A percentile compares a stretch with the other conserved stretches of the same genome.
These are phyloP conservation scores for Trichoderma afroharzianum DNA, from an alignment of 2,329 filamentous ascomycete species.

Conservation along the genomic window DNA sequence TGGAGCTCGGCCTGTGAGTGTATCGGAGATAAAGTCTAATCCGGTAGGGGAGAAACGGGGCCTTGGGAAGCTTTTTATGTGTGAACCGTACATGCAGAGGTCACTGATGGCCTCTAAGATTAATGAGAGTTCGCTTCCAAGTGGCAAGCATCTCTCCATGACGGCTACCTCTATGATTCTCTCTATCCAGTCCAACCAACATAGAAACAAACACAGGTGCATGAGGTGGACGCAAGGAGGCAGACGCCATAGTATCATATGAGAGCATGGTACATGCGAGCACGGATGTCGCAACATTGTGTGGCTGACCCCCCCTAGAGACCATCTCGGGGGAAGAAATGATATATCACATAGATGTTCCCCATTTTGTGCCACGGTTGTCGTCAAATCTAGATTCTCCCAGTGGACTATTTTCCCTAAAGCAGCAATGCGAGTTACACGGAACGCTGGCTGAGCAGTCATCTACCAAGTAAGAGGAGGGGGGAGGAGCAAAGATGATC, in stretches of 20 bases:
- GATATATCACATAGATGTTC: background rate
- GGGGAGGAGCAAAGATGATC: background rate
- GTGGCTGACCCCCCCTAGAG: background rate
- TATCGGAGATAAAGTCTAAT: background rate
- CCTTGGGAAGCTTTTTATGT: constrained; percentile 1
- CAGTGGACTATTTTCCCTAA: background rate
- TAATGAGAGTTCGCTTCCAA: background rate
- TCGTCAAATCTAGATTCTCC: background rate
- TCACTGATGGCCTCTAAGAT: background rate
- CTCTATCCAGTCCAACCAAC: background rate
- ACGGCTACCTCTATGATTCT: background rate
- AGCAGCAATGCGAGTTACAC: background rate
- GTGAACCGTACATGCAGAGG: background rate
- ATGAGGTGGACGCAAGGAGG: background rate
- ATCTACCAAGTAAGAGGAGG: background rate
- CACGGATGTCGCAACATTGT: background rate
- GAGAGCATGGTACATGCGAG: background rate
- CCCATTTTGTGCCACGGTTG: background rate
- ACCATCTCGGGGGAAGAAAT: background rate
- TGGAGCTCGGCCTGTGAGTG: background rate
- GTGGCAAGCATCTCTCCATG: background rate
- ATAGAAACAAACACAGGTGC: background rate
- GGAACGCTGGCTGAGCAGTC: background rate
- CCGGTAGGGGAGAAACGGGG: background rate
- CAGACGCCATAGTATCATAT: background rate